Evolutionary conservation across 805 yeast genomes (phyloP), one percentile per base, ranked within the genome.

Genomic region (Blastobotrys chiropterorum): DNA sequence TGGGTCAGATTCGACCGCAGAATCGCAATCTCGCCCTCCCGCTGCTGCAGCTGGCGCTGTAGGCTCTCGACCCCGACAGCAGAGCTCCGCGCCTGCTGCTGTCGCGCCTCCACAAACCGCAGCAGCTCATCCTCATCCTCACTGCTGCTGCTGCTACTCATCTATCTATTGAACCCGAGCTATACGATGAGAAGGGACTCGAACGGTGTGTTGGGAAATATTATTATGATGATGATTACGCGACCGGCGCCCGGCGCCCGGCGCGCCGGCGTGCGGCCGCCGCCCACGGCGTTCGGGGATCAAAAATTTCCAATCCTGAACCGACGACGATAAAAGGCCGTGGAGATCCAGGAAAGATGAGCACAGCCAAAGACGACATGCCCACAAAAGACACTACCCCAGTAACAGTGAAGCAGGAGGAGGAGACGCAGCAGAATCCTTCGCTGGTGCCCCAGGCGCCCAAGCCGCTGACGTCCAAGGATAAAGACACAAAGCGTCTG

Each of bases 361-460:
- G 34, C 11, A 6, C 34, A 26, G 11, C 34, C 8, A 26, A 26
- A 11, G 34, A 26, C 5, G 34, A 26, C 34, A 26, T 26, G 34
- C 34, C 34, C 11, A 26, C 34, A 5, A 26, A 26, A 26, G 34
- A 26, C 34, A 26, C 34, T 26, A 11, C 11, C 11, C n/a, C n/a
- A n/a, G n/a, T n/a, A n/a, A n/a, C n/a, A n/a, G 34, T 26, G 34
- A 26, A 26, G 34, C 5, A 26, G 11, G 34, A 26, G 34, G 34
- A 19, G 20, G 45, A 42, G 13, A 6, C 21, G 14, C 15, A 15
- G 16, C 67, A 70, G 53, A 68, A 67, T 49, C 81, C 83, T 22
- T 95, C 95, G 1, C 82, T 90, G 48, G 90, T 90, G 20, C 98
- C 98, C 11, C 82, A 82, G 44, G 90, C 89, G 56, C 98, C 99